Evolutionary conservation across 768 basidiomycete species (phyloP).

Genomic region (Tulasnella sp.): DNA sequence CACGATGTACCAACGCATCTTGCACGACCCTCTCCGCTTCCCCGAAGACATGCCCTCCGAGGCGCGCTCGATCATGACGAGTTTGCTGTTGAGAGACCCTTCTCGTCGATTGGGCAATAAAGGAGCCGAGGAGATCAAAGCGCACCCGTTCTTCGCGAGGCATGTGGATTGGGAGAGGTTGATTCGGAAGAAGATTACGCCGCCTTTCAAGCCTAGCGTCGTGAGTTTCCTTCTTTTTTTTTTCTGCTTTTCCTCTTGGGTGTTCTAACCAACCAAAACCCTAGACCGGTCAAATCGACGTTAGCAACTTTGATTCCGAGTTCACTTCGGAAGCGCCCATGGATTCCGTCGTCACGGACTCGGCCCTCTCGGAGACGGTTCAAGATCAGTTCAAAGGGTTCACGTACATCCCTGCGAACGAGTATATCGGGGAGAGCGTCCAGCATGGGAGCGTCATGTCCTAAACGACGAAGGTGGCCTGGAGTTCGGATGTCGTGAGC

Average conservation of each 20-base stretch:
- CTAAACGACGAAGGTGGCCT: not conserved
- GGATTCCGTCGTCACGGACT: constrained; percentile 93
- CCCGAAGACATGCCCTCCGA: constrained; percentile 81
- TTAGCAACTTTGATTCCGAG: constrained; percentile 91
- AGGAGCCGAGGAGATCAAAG: constrained; percentile 93
- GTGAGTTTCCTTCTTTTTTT: constrained; percentile 39
- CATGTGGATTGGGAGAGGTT: constrained; percentile 88
- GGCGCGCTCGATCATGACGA: constrained; percentile 81
- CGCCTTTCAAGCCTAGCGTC: constrained; percentile 95
- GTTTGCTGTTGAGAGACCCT: constrained; percentile 84
- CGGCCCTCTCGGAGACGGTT: constrained; percentile 86
- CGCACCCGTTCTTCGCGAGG: constrained; percentile 89
- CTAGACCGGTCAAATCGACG: constrained; percentile 22
- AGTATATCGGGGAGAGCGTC: constrained; percentile 24
- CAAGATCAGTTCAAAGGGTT: constrained; percentile 93
- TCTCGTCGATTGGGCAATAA: constrained; percentile 78
- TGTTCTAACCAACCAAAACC: not conserved
- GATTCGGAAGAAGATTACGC: constrained; percentile 89
- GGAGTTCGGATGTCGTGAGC: too few relatives aligned
- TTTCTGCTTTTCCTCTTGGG: not conserved
- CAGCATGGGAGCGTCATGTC: constrained; percentile 19
- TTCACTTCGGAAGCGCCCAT: constrained; percentile 93
- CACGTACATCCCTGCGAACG: constrained; percentile 45
- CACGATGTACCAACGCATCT: constrained; percentile 93
- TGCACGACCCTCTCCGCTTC: constrained; percentile 88